Percentiles rank a stretch among this genome's conserved stretches.
These are phyloP conservation scores for Pichia deserticola DNA, from an alignment of 805 yeast genomes.

Conservation along the genomic window DNA sequence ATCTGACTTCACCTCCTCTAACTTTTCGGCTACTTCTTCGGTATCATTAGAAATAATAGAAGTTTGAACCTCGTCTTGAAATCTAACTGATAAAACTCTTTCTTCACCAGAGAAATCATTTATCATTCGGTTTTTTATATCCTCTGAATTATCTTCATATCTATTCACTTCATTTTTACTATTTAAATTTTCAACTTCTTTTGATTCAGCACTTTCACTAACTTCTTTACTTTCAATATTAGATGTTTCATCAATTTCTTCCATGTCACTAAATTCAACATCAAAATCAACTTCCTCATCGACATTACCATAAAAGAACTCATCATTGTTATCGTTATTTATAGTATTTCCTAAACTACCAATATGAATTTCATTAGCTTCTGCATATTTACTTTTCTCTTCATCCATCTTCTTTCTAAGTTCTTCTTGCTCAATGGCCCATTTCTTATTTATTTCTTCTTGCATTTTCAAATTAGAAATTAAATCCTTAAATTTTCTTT, in stretches of 20 bases:
- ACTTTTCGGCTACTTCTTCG: background rate
- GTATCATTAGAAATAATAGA: background rate
- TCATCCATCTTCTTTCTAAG: constrained; percentile 23
- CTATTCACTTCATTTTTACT: background rate
- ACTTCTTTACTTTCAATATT: too few relatives aligned
- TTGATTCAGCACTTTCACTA: background rate
- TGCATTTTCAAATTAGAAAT: constrained; percentile 26
- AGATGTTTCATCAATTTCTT: constrained; percentile 5
- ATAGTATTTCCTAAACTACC: constrained; percentile 13
- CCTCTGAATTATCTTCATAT: too few relatives aligned
- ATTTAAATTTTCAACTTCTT: background rate
- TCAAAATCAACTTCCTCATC: constrained; percentile 28
- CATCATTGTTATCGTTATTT: constrained; percentile 6
- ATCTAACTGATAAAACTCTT: background rate
- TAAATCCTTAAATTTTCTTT: constrained; percentile 16
- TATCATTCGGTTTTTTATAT: too few relatives aligned
- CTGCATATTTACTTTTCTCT: constrained; percentile 15
- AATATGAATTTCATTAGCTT: constrained; percentile 14
- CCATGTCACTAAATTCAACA: constrained; percentile 20
- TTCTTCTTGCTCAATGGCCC: constrained; percentile 22
- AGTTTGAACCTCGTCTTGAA: background rate
- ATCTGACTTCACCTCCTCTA: background rate
- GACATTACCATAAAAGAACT: constrained; percentile 7
- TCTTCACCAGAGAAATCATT: background rate
- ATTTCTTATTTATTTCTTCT: constrained; percentile 16